Conservation (phyloP, 2,329 filamentous ascomycete species). For the Talaromyces amestolkiae region DNA sequence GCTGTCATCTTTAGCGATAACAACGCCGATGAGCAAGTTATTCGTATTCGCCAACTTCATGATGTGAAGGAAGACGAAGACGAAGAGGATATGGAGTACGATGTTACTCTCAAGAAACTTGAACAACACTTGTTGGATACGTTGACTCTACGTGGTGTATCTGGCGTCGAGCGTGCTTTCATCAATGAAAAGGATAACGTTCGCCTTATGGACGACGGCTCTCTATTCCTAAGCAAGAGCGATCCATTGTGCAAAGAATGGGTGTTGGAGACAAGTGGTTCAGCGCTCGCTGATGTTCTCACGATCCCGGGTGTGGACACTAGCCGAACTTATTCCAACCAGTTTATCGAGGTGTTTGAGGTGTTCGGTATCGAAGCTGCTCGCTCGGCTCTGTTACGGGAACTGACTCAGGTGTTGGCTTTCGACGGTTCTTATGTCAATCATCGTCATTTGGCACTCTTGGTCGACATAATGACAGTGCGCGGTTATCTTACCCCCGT, state of each 20-base stretch:
- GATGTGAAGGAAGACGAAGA: conserved; percentile 71
- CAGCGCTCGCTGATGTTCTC: conserved; percentile 78
- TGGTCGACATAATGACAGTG: conserved; percentile 98
- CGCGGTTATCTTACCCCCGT: conserved; percentile 92
- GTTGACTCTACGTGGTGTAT: conserved; percentile 84
- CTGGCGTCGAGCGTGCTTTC: conserved; percentile 86
- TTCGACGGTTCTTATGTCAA: conserved; percentile 99
- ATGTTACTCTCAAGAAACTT: conserved; percentile 87
- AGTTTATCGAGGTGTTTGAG: conserved; percentile 89
- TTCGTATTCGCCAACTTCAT: conserved; percentile 81
- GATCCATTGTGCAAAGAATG: conserved; percentile 80
- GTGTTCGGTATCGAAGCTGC: conserved; percentile 97
- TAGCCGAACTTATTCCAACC: conserved; percentile 85
- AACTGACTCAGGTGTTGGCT: conserved; percentile 87
- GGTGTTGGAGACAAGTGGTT: conserved; percentile 94
- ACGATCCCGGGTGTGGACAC: conserved; percentile 85
- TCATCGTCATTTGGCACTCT: conserved; percentile 89
- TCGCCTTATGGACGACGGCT: conserved; percentile 66
- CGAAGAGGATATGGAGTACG: conserved; percentile 73
- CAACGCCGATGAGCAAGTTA: conserved; percentile 91
- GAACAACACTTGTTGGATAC: conserved; percentile 89
- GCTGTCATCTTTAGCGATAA: conserved; percentile 97
- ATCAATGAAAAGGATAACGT: conserved; percentile 76
- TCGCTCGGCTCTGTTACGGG: conserved; percentile 78
- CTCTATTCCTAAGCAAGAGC: conserved; percentile 69